Percentiles rank a stretch among this genome's conserved stretches.
Conservation (phyloP, 805 yeast species). For the Nakazawaea holstii region DNA sequence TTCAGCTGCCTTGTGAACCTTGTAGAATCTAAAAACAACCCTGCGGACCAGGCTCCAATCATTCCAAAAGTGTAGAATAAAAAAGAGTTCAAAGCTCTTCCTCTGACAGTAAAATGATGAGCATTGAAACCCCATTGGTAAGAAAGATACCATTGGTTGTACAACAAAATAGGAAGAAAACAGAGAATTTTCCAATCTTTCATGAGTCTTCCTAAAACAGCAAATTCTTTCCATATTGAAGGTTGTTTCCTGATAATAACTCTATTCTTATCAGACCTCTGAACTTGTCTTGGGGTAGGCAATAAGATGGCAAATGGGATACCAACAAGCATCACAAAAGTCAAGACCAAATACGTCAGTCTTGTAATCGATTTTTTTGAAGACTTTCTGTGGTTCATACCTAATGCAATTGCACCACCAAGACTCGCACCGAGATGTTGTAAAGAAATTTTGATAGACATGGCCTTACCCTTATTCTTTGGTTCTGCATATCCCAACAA, state of each 20-base stretch:
- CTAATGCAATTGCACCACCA: neutral
- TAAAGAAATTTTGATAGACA: neutral
- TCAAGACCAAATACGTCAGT: neutral
- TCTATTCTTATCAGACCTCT: neutral
- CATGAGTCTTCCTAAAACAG: neutral
- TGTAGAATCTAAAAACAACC: neutral
- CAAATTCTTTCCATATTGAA: neutral
- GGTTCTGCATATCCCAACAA: neutral
- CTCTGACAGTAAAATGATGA: neutral
- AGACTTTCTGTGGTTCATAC: neutral
- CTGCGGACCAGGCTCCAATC: neutral
- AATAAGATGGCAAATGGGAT: neutral
- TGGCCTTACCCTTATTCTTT: neutral
- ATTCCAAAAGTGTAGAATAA: neutral
- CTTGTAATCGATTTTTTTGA: neutral
- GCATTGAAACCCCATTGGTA: neutral
- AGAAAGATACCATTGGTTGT: neutral
- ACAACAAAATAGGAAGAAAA: neutral
- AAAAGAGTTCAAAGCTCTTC: neutral
- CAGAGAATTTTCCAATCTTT: neutral
- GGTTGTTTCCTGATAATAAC: neutral
- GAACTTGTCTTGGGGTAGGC: neutral
- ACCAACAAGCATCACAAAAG: neutral
- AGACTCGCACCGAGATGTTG: neutral
- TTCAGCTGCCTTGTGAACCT: neutral